Conservation (phyloP, 257 asterid genomes). For the Rauvolfia tetraphylla region DNA sequence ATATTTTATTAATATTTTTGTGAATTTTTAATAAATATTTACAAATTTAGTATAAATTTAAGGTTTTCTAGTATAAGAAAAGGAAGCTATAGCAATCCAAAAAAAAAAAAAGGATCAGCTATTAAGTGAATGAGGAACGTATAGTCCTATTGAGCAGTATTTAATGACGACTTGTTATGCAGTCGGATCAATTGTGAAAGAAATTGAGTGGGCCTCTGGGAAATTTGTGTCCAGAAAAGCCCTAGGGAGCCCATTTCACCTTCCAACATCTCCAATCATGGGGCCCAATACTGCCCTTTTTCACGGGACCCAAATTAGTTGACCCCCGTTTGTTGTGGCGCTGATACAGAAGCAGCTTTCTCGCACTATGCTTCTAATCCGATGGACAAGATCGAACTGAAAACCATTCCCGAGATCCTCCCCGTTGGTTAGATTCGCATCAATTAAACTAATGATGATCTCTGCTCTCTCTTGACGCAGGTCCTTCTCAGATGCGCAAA, state of each 20-base stretch:
- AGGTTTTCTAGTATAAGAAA: too few species aligned
- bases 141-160: too few species aligned
- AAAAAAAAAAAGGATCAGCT: too few species aligned
- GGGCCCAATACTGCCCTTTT: background rate
- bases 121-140: too few species aligned
- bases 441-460: background rate
- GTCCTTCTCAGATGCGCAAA: conserved; percentile 13
- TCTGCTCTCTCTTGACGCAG: conserved; percentile 16
- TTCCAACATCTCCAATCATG: background rate
- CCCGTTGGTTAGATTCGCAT: conserved; percentile 16
- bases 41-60: too few species aligned
- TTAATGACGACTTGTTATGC: too few species aligned
- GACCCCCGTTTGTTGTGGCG: conserved; percentile 29
- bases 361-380: background rate
- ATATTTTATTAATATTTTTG: too few species aligned
- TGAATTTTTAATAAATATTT: too few species aligned
- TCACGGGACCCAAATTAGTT: conserved; percentile 3
- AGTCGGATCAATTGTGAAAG: background rate
- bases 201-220: background rate
- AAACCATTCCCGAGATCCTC: background rate
- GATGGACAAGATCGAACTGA: background rate
- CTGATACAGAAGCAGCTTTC: conserved; percentile 16
- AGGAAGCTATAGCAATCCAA: too few species aligned
- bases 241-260: background rate
- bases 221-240: background rate